phyloP scores from a whole-genome alignment of 169 alveolate genomes.

The Cryptosporidium felis region DNA sequence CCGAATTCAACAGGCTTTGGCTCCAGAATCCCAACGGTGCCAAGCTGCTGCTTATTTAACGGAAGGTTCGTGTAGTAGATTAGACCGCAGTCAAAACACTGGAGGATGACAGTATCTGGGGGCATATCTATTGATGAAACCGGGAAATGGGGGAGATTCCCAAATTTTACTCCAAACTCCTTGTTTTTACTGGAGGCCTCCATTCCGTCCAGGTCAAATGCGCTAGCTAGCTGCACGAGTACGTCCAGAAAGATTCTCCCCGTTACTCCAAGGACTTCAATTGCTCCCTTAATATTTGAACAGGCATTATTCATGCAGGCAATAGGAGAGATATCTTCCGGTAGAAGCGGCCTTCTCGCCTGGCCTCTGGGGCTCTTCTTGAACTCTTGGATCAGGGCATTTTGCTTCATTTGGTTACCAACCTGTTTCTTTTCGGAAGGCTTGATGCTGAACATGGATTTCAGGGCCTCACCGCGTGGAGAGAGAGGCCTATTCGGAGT shows the following conservation, averaged over 20 bases:
- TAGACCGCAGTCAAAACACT: slow-evolving; percentile 53
- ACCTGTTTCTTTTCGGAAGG: slow-evolving; percentile 11
- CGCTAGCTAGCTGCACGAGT: background rate
- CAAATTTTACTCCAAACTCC: background rate
- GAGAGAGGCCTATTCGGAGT: background rate
- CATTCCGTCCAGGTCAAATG: slow-evolving; percentile 24
- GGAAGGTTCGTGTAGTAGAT: slow-evolving; percentile 45
- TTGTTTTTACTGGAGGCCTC: background rate
- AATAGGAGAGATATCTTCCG: background rate
- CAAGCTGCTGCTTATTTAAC: slow-evolving; percentile 48
- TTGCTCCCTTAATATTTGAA: slow-evolving; percentile 43
- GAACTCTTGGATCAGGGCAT: slow-evolving; percentile 27
- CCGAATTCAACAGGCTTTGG: slow-evolving; percentile 52
- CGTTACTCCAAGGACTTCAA: slow-evolving; percentile 11
- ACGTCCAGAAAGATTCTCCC: slow-evolving; percentile 33
- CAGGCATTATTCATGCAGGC: slow-evolving; percentile 32
- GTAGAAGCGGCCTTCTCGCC: no score
- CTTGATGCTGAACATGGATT: slow-evolving; percentile 50
- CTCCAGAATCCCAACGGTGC: slow-evolving; percentile 47
- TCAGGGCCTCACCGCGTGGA: background rate
- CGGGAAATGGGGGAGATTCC: slow-evolving; percentile 29
- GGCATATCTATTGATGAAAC: slow-evolving; percentile 58
- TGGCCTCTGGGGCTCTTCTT: no score
- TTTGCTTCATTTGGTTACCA: background rate
- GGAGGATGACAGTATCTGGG: slow-evolving; percentile 49